Conservation (phyloP, 2,329 filamentous ascomycete species). For the Fonsecaea pugnacius region DNA sequence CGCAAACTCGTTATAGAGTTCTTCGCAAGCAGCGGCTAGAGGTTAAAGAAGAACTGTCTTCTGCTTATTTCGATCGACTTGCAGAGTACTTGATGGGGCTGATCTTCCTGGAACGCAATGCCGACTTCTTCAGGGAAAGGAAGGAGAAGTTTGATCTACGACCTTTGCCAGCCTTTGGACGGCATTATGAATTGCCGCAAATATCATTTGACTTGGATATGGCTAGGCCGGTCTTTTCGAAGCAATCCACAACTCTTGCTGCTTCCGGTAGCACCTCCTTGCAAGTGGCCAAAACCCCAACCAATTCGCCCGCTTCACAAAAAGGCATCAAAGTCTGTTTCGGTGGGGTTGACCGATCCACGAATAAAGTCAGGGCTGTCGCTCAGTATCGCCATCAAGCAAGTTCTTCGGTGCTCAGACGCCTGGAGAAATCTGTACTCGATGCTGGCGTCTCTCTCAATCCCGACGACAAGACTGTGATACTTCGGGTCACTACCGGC, state of each 20-base stretch:
- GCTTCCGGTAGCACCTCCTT: background rate
- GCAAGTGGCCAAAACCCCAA: background rate
- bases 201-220: constrained; percentile 29
- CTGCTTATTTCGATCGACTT: constrained; percentile 33
- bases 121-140: constrained; percentile 25
- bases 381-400: constrained; percentile 27
- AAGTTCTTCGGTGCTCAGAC: constrained; percentile 23
- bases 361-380: constrained; percentile 17
- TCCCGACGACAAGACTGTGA: constrained; percentile 23
- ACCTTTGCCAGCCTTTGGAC: constrained; percentile 26
- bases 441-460: constrained; percentile 30
- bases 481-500: constrained; percentile 24
- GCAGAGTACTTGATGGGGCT: constrained; percentile 30
- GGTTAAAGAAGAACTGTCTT: constrained; percentile 27
- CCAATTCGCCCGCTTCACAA: constrained; percentile 2
- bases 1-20: constrained; percentile 24
- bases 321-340: constrained; percentile 28
- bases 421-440: constrained; percentile 27
- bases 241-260: background rate
- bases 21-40: constrained; percentile 29
- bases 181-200: constrained; percentile 26
- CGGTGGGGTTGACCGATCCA: constrained; percentile 26
- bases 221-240: constrained; percentile 11
- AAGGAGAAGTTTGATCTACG: constrained; percentile 25
- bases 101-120: constrained; percentile 31